Evolutionary conservation across 2,329 filamentous ascomycete species (phyloP).

Genomic region (Botrytis medusae): DNA sequence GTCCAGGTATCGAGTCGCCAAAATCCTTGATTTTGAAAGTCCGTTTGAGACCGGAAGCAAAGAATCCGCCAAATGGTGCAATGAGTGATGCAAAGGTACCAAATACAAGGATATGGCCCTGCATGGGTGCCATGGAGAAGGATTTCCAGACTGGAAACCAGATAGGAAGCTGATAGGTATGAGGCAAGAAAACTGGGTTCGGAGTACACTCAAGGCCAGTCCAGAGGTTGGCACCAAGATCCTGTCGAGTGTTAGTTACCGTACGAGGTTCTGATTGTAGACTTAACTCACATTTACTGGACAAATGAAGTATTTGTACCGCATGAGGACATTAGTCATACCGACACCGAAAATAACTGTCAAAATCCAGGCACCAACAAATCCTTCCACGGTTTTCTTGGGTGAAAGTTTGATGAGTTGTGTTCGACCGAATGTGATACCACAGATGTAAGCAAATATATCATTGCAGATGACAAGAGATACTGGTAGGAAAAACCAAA

Average conservation of each 20-base stretch:
- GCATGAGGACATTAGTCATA: conserved; percentile 80
- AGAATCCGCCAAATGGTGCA: conserved; percentile 96
- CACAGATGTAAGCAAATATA: conserved; percentile 96
- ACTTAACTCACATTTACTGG: conserved; percentile 71
- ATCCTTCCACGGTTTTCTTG: conserved; percentile 99
- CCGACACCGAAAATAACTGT: conserved; percentile 82
- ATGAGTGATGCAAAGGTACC: conserved; percentile 95
- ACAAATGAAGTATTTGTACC: conserved; percentile 97
- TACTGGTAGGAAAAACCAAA: conserved; percentile 98
- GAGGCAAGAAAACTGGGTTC: conserved; percentile 86
- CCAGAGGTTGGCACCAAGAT: conserved; percentile 90
- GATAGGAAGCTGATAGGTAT: conserved; percentile 69
- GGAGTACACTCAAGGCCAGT: conserved; percentile 85
- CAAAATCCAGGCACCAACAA: conserved; percentile 94
- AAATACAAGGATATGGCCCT: conserved; percentile 87
- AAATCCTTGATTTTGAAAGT: conserved; percentile 99
- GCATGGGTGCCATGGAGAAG: conserved; percentile 80
- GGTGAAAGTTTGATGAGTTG: conserved; percentile 97
- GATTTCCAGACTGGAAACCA: conserved; percentile 71
- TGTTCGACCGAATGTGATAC: conserved; percentile 93
- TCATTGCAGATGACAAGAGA: conserved; percentile 97
- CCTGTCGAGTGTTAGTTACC: conserved; percentile 42
- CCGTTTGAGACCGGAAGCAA: conserved; percentile 94
- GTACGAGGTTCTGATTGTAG: too few relatives aligned
- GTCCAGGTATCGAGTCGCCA: conserved; percentile 94